A percentile compares a stretch with the other conserved stretches of the same genome.
Evolutionary conservation across 148 eudicot species (phyloP).

Genomic region (Fagopyrum esculentum): DNA sequence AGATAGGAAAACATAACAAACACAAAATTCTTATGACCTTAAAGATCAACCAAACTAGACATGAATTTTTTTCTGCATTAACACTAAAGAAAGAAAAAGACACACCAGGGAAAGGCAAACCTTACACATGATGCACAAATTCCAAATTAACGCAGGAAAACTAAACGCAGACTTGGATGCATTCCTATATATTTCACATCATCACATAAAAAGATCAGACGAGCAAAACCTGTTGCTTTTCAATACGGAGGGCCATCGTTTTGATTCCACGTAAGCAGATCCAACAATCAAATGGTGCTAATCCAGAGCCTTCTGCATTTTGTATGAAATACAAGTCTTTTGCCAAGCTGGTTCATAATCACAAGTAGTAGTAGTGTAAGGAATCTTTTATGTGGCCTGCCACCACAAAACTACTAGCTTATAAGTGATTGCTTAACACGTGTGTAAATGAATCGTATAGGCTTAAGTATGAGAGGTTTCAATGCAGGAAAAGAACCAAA

Average conservation of each 20-base stretch:
- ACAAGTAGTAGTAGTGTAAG: background rate
- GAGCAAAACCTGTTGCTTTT: conserved; percentile 85
- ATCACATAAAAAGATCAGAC: conserved; percentile 9
- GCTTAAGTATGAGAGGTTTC: background rate
- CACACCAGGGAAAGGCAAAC: background rate
- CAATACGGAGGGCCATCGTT: conserved; percentile 96
- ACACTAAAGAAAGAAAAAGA: background rate
- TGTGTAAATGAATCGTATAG: background rate
- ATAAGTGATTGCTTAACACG: background rate
- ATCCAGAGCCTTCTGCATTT: conserved; percentile 92
- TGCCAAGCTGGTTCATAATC: conserved; percentile 54
- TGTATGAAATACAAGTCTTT: conserved; percentile 83
- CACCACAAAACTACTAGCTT: background rate
- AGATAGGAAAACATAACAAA: background rate
- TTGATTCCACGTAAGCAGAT: conserved; percentile 93
- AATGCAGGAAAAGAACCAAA: background rate
- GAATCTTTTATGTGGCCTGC: background rate
- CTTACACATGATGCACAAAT: background rate
- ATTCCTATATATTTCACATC: background rate
- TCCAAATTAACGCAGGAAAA: background rate
- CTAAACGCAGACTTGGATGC: background rate
- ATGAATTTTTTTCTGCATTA: background rate
- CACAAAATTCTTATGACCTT: background rate
- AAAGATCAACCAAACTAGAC: background rate
- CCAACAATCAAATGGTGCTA: conserved; percentile 99